Conservation (phyloP, 306 rosid species). For the Corylus heterophylla region DNA sequence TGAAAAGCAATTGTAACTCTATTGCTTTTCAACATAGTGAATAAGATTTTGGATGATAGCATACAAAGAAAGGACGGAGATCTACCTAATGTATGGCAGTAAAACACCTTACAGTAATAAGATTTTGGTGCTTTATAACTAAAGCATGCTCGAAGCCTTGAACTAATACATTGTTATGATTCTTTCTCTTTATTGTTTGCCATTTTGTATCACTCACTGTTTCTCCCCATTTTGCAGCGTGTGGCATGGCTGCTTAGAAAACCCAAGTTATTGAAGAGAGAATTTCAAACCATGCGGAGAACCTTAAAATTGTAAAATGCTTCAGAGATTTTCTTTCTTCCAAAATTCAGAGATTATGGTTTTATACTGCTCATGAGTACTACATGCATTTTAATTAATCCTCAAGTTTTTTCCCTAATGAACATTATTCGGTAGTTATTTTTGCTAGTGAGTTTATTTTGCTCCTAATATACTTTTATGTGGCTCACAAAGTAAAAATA, state of each 20-base stretch:
- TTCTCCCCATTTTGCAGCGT: slow-evolving; percentile 49
- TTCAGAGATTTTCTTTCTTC: background rate
- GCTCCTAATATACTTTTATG: slow-evolving; percentile 22
- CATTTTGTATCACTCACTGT: slow-evolving; percentile 16
- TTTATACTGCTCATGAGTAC: slow-evolving; percentile 26
- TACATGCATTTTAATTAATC: slow-evolving; percentile 5
- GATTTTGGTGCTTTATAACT: slow-evolving; percentile 26
- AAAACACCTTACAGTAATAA: too few species aligned
- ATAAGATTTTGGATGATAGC: slow-evolving; percentile 66
- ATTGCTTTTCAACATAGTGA: slow-evolving; percentile 64
- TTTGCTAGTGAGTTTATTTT: slow-evolving; percentile 7
- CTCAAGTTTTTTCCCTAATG: background rate
- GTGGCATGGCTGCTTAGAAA: slow-evolving; percentile 72
- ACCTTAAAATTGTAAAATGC: slow-evolving; percentile 67
- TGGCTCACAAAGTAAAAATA: background rate
- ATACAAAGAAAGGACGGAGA: slow-evolving; percentile 63
- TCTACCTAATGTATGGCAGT: slow-evolving; percentile 65
- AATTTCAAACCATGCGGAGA: slow-evolving; percentile 63
- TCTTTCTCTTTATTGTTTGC: slow-evolving; percentile 9
- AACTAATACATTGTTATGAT: background rate
- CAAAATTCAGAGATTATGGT: background rate
- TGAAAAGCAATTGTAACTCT: slow-evolving; percentile 41
- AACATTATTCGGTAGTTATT: slow-evolving; percentile 18
- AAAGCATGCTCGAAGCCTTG: slow-evolving; percentile 30
- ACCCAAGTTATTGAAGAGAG: slow-evolving; percentile 78